These are phyloP conservation scores for Ascochyta pisi DNA, from an alignment of 2,329 filamentous ascomycete genomes.

Conservation along the genomic window DNA sequence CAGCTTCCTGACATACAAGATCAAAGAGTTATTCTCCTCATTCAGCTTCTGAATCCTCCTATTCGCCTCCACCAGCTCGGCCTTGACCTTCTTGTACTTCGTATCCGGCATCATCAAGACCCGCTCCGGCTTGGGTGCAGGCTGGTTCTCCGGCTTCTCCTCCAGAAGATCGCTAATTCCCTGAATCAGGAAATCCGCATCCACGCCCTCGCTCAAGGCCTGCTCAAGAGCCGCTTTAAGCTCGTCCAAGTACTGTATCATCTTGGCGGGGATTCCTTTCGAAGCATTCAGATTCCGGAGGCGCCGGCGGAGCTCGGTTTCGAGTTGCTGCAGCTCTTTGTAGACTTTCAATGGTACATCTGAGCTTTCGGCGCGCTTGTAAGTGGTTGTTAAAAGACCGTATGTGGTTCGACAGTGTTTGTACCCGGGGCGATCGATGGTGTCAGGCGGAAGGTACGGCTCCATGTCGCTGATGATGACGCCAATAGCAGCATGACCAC, in stretches of 20 bases:
- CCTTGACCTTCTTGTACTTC: conserved; percentile 19
- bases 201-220: conserved; percentile 19
- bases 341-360: conserved; percentile 24
- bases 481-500: conserved; percentile 25
- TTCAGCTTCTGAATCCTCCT: conserved; percentile 26
- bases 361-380: conserved; percentile 19
- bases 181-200: conserved; percentile 16
- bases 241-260: conserved; percentile 25
- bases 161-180: conserved; percentile 16
- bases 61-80: conserved; percentile 20
- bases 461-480: conserved; percentile 29
- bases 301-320: conserved; percentile 23
- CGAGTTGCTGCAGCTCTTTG: conserved; percentile 25
- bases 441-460: conserved; percentile 25
- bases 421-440: conserved; percentile 23
- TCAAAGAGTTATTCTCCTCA: conserved; percentile 31
- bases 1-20: conserved; percentile 21
- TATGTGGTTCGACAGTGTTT: conserved; percentile 26
- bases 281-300: conserved; percentile 22
- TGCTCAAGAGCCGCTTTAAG: conserved; percentile 20
- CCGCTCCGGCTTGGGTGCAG: conserved; percentile 17
- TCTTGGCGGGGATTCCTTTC: conserved; percentile 27
- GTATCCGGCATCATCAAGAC: conserved; percentile 23
- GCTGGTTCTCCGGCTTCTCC: conserved; percentile 9
- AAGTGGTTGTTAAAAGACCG: conserved; percentile 24